Evolutionary conservation across 2,329 filamentous ascomycete genomes (phyloP).

Genomic region (Grosmannia penicillata): DNA sequence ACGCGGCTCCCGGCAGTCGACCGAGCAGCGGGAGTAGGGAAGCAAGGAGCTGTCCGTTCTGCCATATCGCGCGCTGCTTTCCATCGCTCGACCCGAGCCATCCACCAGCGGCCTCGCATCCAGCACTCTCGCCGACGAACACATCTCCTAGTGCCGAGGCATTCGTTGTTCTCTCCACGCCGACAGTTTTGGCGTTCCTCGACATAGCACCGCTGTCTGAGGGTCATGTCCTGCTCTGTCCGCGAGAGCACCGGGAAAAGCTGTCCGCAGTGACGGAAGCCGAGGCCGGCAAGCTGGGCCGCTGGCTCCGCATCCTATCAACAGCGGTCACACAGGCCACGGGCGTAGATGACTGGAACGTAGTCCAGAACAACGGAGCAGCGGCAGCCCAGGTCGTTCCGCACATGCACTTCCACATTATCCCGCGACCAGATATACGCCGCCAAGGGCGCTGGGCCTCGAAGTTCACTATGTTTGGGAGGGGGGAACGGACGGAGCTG

Average conservation of each 20-base stretch:
- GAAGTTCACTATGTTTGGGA: slow-evolving; percentile 73
- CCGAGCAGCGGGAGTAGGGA: no score
- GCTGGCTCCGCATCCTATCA: slow-evolving; percentile 56
- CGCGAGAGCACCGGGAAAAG: slow-evolving; percentile 63
- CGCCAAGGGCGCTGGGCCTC: slow-evolving; percentile 37
- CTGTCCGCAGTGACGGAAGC: slow-evolving; percentile 51
- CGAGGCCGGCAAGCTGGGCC: slow-evolving; percentile 54
- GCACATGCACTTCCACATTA: slow-evolving; percentile 90
- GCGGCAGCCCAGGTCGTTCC: slow-evolving; percentile 84
- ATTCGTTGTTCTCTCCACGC: slow-evolving; percentile 64
- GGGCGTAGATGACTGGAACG: slow-evolving; percentile 76
- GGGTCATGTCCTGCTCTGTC: slow-evolving; percentile 73
- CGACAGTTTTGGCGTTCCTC: slow-evolving; percentile 69
- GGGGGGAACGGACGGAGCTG: slow-evolving; percentile 56
- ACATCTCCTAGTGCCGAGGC: slow-evolving; percentile 27
- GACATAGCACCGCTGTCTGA: slow-evolving; percentile 80
- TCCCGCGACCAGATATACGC: slow-evolving; percentile 61
- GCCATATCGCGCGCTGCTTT: slow-evolving; percentile 38
- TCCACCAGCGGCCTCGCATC: slow-evolving; percentile 24
- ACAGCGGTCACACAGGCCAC: slow-evolving; percentile 54
- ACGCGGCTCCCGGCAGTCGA: no score
- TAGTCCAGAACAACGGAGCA: slow-evolving; percentile 89
- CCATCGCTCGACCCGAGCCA: slow-evolving; percentile 27
- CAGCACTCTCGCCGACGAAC: slow-evolving; percentile 17
- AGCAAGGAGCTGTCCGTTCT: slow-evolving; percentile 41